Base-by-base conservation (phyloP, 2,329 filamentous ascomycete genomes). In the Epichloe sp. region DNA sequence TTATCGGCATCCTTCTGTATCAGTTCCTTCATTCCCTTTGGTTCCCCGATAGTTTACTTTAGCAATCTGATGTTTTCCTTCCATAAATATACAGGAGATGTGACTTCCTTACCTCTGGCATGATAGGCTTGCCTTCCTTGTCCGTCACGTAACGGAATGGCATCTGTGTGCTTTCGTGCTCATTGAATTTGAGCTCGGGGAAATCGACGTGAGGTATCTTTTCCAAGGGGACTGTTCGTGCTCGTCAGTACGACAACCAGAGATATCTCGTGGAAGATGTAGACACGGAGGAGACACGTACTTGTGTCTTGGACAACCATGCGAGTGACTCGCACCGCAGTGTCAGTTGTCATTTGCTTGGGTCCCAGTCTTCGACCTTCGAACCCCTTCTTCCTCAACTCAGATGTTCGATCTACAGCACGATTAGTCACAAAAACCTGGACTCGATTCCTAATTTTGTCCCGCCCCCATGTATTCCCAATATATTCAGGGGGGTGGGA, bases 301-400 rank as follows among this genome's bases (percentile, higher is more conserved):
- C 90, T 78, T 71, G 85, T 85, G 57, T 90, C 80, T 62, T 95
- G 86, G 11, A 90, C 82, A 5, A 97, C 86, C 59, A 94, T 84
- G 57, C 93, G 80, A 35, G 93, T 97, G 44, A 96, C 91, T 58
- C 93, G 79, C 48, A 96, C 93, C 4, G 93, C 93, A 19, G 93
- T 98, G 66, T 98, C 93, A 4, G 93, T 98, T 3, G 93, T 97
- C 91, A 98, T 96, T 69, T 98, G 93, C 60, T 90, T 84, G 7
- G 91, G 88, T 0, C 93, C 93, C 34, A 98, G 75, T 52, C 93
- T 79, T 49, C 93, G 82, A 52, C 91, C 89, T 52, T 83, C 76
- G 61, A 95, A 98, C 3, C 93, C 93, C 65, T 97, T 95, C 68
- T 88, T 89, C 49, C 93, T 82, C 60, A 98, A 73, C 67, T 98